Evolutionary conservation across 345 rosid genomes (phyloP), one percentile per base, ranked within the genome.

Genomic region (Ailanthus altissimus): DNA sequence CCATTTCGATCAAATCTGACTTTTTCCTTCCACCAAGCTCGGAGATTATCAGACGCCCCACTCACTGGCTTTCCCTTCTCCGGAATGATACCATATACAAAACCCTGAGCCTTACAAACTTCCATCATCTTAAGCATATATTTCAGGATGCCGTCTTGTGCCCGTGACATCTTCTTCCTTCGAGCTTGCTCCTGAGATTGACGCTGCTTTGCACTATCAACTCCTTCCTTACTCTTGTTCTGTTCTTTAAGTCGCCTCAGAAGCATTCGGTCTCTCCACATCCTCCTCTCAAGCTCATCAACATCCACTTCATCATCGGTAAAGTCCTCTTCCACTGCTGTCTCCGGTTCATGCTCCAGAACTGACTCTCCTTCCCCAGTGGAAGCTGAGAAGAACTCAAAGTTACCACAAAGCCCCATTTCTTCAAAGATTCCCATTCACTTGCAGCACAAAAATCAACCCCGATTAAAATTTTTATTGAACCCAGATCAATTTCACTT

Each of bases 81-180:
- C 40, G 94, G 94, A 73, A 92, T 92, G 78, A 92, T 90, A 53
- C 97, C 97, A 70, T 91, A 91, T 18, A 91, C 97, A 74, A 92
- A 92, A 43, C 97, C 97, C 69, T 92, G 97, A 60, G 97, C 97
- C 78, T 92, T 89, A 78, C 97, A 92, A 67, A 90, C 97, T 72
- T 92, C 97, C 97, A 92, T 92, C 97, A 92, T 92, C 76, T 90
- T 92, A 84, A 92, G 82, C 97, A 92, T 92, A 53, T 92, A 92
- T 67, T 90, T 92, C 81, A 92, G 78, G 67, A 92, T 92, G 60
- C 92, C 93, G 75, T 92, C 97, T 74, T 92, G 97, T 3, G 97
- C 94, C 61, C 97, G 86, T 0, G 97, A 90, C 97, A 92, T 92
- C 83, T 92, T 92, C 86, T 92, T 92, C 89, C 97, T 90, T 42